Base-by-base conservation (phyloP, 2,329 filamentous ascomycete species). In the Bipolaris zeicola region DNA sequence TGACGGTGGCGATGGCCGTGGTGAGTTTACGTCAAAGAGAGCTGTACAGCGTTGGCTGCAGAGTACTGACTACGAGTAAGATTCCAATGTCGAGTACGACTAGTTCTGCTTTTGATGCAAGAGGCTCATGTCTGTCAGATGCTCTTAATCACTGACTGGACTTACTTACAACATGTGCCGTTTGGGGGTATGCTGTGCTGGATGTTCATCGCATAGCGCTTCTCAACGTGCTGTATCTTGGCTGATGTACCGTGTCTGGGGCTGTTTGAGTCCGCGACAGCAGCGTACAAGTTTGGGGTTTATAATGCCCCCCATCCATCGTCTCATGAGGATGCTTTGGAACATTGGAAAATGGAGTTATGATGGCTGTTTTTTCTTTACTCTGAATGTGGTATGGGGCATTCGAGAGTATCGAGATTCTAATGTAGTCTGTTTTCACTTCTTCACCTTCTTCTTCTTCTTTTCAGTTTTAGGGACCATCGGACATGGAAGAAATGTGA, bases 1-100 rank as follows among this genome's bases (percentile, higher is more conserved):
- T 6, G 56, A 67, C 6, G 56, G 63, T 20, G 64, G 52, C n/a
- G 61, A 62, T 31, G 62, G 52, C 13, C 10, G 62, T 16, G 61
- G 67, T 68, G 52, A 62, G 65, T 67, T 53, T 37, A 18, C 36
- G 50, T 13, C 7, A 8, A 53, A n/a, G 57, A 58, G 1, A 52
- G 28, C 28, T 13, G 28, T 65, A 14, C 5, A 46, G n/a, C 44
- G 31, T 1, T 64, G 58, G 57, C 16, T 62, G 45, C 36, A 57
- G 13, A 55, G 39, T 47, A 50, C 60, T 67, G 55, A 66, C 58
- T 39, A n/a, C 31, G 11, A 44, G 38, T 51, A 31, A 59, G 52
- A 33, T 26, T n/a, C 7, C 45, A 53, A 60, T 7, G 5, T n/a
- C 3, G 41, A 43, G 6, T 46, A 59, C 2, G 41, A 43, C 10